phyloP scores from a whole-genome alignment of 176 grass and related monocot species.

The Tillandsia leiboldiana region DNA sequence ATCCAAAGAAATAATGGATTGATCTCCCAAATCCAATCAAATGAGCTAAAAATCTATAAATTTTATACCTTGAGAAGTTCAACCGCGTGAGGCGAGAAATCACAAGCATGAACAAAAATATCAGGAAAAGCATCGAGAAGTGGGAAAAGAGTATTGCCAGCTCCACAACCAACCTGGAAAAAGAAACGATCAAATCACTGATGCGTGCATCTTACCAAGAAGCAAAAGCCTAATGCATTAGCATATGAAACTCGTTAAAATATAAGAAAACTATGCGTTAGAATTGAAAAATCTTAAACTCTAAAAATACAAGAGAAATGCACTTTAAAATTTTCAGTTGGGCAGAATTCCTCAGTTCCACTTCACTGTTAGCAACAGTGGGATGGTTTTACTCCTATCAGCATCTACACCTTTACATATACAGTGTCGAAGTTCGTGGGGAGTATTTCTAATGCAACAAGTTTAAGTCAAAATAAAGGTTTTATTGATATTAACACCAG shows the following conservation, averaged over 20 bases:
- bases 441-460: not conserved
- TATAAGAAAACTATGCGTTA: no score
- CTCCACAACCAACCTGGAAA: slow-evolving; percentile 17
- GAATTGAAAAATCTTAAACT: no score
- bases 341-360: not conserved
- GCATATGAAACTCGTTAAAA: not conserved
- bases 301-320: no score
- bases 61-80: slow-evolving; percentile 9
- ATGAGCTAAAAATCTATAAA: not conserved
- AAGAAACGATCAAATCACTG: not conserved
- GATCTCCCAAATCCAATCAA: not conserved
- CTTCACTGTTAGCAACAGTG: not conserved
- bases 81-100: slow-evolving; percentile 18
- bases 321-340: no score
- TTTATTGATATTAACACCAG: not conserved
- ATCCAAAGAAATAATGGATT: no score
- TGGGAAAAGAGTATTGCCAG: slow-evolving; percentile 17
- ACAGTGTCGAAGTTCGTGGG: not conserved
- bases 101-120: slow-evolving; percentile 21
- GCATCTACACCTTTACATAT: not conserved
- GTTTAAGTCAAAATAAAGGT: not conserved
- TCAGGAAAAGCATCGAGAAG: slow-evolving; percentile 14
- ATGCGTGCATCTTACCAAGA: not conserved
- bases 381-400: not conserved
- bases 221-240: slow-evolving; percentile 4